phyloP scores from a whole-genome alignment of 208 protist genomes.

The Leishmania lainsoni region DNA sequence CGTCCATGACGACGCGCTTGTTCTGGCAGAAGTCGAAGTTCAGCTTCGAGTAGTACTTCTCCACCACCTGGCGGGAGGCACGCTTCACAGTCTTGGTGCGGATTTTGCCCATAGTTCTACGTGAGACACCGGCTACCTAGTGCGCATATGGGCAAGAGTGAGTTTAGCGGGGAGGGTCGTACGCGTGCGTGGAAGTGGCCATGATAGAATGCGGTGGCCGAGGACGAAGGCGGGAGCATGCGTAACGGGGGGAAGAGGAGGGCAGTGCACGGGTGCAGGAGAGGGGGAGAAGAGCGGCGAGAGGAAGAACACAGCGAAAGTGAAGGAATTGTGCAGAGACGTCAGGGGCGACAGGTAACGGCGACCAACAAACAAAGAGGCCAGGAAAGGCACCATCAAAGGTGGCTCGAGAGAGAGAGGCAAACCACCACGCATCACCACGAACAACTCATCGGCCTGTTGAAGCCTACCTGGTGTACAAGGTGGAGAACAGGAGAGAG shows the following conservation, averaged over 20 bases:
- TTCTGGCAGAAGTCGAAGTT: slow-evolving; percentile 99
- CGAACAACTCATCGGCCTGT: neutral
- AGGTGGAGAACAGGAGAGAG: neutral
- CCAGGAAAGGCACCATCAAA: neutral
- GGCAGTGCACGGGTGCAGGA: neutral
- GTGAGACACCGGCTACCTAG: neutral
- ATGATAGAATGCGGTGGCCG: neutral
- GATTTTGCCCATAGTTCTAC: slow-evolving; percentile 97
- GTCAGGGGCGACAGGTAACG: neutral
- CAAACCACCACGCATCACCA: neutral
- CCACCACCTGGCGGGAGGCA: slow-evolving; percentile 98
- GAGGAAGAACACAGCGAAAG: neutral
- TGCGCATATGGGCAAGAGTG: neutral
- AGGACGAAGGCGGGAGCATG: neutral
- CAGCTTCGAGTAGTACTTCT: slow-evolving; percentile 99
- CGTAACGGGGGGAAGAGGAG: neutral
- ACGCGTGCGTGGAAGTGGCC: neutral
- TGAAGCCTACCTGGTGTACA: neutral
- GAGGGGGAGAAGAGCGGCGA: neutral
- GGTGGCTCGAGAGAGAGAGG: neutral
- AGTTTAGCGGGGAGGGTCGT: neutral
- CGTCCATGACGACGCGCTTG: slow-evolving; percentile 97
- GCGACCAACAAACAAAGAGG: neutral
- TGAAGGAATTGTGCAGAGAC: neutral
- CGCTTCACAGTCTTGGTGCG: slow-evolving; percentile 99